A percentile compares a stretch with the other conserved stretches of the same genome.
phyloP scores from a whole-genome alignment of 1,284 basidiomycete species.

The Cryptococcus jaspeensis region DNA sequence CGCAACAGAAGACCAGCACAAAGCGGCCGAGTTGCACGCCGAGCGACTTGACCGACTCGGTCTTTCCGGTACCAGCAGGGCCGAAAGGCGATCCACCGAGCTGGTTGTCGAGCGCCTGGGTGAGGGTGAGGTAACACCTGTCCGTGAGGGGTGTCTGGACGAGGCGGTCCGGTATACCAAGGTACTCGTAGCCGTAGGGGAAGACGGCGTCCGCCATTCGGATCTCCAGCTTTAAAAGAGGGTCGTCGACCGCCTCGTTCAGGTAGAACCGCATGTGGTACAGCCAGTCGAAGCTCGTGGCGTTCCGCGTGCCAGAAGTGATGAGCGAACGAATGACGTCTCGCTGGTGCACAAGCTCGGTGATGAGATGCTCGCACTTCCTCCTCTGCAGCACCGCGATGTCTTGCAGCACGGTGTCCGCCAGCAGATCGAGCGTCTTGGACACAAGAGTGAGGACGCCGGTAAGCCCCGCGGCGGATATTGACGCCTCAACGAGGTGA shows the following conservation, averaged over 20 bases:
- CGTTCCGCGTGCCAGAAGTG: constrained; percentile 63
- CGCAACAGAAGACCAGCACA: constrained; percentile 98
- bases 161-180: constrained; percentile 93
- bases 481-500: constrained; percentile 69
- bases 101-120: constrained; percentile 91
- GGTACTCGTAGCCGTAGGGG: constrained; percentile 98
- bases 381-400: constrained; percentile 83
- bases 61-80: constrained; percentile 98
- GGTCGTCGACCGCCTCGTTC: constrained; percentile 66
- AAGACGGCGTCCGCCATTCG: constrained; percentile 89
- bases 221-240: constrained; percentile 75
- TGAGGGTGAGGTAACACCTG: constrained; percentile 92
- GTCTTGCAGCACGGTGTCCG: constrained; percentile 91
- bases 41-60: constrained; percentile 98
- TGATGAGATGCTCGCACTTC: constrained; percentile 98
- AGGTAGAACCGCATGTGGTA: constrained; percentile 99
- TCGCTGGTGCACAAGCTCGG: constrained; percentile 95
- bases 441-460: constrained; percentile 71
- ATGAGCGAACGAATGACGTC: constrained; percentile 86
- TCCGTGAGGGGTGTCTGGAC: constrained; percentile 99
- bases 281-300: constrained; percentile 84
- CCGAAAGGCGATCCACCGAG: constrained; percentile 97
- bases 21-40: constrained; percentile 97
- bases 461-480: constrained; percentile 61
- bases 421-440: constrained; percentile 86